A percentile compares a stretch with the other conserved stretches of the same genome.
Evolutionary conservation across 2,329 filamentous ascomycete genomes (phyloP).

Genomic region (Stenocarpella maydis): DNA sequence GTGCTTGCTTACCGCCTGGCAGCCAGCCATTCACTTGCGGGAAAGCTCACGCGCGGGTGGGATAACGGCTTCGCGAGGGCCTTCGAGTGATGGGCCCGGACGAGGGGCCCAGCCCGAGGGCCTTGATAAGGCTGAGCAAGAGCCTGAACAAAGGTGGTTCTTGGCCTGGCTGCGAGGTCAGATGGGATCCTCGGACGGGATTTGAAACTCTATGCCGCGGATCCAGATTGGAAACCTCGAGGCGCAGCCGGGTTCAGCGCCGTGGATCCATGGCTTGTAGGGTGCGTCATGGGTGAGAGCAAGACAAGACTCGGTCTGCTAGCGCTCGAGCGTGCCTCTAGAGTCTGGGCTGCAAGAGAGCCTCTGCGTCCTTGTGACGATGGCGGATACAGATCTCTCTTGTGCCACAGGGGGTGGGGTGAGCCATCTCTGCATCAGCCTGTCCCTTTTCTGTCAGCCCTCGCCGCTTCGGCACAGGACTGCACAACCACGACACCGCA

Average conservation of each 20-base stretch:
- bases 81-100: neutral
- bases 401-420: neutral
- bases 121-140: neutral
- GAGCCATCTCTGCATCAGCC: neutral
- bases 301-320: conserved; percentile 6
- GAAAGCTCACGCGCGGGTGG: neutral
- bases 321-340: neutral
- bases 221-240: neutral
- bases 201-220: neutral
- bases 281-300: neutral
- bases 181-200: neutral
- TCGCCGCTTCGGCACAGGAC: neutral
- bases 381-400: conserved; percentile 7
- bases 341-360: conserved; percentile 4
- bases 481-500: neutral
- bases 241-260: conserved; percentile 6
- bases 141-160: neutral
- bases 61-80: neutral
- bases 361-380: neutral
- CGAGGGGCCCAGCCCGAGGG: neutral
- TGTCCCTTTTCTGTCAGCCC: neutral
- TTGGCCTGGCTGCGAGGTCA: neutral
- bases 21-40: neutral
- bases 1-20: neutral
- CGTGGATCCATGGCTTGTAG: neutral